Evolutionary conservation across 208 protist genomes (phyloP), one percentile per base, ranked within the genome.

Genomic region (Trypanosomatidae sp.): DNA sequence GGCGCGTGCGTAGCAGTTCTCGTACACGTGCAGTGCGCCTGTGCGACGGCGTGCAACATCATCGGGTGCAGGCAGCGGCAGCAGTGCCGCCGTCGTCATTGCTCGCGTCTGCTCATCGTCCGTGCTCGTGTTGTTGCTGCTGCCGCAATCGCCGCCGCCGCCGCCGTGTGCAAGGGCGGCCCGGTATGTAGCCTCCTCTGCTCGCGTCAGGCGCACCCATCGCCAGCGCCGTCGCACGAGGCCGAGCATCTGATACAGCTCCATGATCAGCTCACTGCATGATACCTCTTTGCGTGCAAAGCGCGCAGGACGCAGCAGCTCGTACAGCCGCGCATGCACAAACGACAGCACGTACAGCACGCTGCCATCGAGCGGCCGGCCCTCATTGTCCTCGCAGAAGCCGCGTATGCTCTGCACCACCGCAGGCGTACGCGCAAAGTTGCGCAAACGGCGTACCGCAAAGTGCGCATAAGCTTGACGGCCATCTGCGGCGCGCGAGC

Each of bases 221-320:
- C 61, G 62, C 58, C 61, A 65, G 46, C 43, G 56, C 0, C 52
- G 49, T 48, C 60, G 56, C 19, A 86, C 41, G 6, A 91, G 43
- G 6, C 67, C 76, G 10, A 84, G 62, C 21, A 60, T 37, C 46
- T 91, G 69, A 26, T 80, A 85, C 24, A 91, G 56, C 27, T 82
- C 66, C 37, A 75, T 59, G 40, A 87, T 74, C 16, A 91, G 39
- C 54, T 86, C 66, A 18, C 57, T 66, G 39, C 76, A 86, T 22
- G 62, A 67, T 10, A 86, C 50, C 30, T 80, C 65, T 10, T 24
- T 49, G 20, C 50, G 45, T 11, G 42, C 24, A 19, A 24, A 22
- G 6, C 64, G 63, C 18, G 49, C 40, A 8, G 56, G 56, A 19
- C 58, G 53, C 4, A 56, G 38, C 48, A 48, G 56, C 19, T 61